Evolutionary conservation across 2,329 filamentous ascomycete genomes (phyloP).

Genomic region (Trichoderma aggressivum): DNA sequence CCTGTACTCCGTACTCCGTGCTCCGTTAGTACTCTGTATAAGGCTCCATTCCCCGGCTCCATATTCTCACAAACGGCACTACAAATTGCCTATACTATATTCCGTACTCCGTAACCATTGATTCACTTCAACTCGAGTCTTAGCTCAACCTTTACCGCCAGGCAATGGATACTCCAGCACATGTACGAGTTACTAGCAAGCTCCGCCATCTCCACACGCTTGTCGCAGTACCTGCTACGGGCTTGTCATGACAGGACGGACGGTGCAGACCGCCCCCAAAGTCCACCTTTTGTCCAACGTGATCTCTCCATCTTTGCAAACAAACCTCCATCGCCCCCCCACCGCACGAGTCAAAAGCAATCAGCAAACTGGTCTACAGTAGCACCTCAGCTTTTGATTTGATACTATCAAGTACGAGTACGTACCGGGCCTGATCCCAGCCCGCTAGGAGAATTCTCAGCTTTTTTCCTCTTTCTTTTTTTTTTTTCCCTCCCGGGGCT

Average conservation of each 20-base stretch:
- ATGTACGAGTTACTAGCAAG: neutral
- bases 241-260: neutral
- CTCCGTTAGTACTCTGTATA: no score
- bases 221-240: neutral
- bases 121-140: neutral
- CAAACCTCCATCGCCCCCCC: neutral
- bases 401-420: neutral
- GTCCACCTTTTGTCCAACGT: neutral
- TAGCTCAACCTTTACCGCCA: neutral
- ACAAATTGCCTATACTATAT: neutral
- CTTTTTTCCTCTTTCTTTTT: neutral
- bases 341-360: neutral
- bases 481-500: neutral
- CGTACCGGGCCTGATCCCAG: neutral
- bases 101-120: no score
- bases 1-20: no score
- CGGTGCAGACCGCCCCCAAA: neutral
- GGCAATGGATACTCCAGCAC: neutral
- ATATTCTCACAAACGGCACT: neutral
- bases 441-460: slow-evolving; percentile 7
- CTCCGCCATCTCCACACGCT: neutral
- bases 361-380: neutral
- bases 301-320: neutral
- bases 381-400: neutral
- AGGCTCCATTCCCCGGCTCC: neutral